Base-by-base conservation (phyloP, 2,329 filamentous ascomycete species). In the Paecilomyces formosus region DNA sequence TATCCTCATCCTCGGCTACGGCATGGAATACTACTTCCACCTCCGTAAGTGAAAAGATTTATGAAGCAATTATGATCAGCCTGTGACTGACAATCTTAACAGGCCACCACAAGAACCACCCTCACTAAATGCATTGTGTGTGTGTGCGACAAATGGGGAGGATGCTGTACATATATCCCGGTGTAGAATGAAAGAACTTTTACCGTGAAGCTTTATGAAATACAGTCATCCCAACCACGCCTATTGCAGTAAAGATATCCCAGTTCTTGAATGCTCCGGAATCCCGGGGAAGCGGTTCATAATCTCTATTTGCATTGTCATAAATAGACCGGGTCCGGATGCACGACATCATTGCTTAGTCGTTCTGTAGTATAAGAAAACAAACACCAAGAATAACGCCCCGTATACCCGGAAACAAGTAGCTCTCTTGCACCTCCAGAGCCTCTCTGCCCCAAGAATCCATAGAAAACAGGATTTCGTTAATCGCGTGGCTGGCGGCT, bases 91-190 rank as follows among this genome's bases (percentile, higher is more conserved):
- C 39, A 8, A 49, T 21, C 49, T 50, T 53, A 63, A 64, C 68
- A 99, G 94, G 94, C 72, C 93, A 99, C 86, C 93, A 97, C 89
- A 99, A 99, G 90, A 97, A 99, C 89, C 95, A 99, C 79, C 90
- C 91, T 71, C 94, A 99, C 84, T 99, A 95, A 82, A 74, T 61
- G 60, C 63, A 59, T 61, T 33, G 45, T 54, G 58, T 60, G 58
- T 59, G 55, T 62, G 58, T 59, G 55, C 62, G 60, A 59, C 57
- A 58, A 62, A 63, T 56, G 57, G 54, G 66, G 66, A 66, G 66
- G 68, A 68, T 65, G 66, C 69, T 76, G 73, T 76, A 76, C 70
- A 76, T 74, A 76, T 70, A 69, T 65, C 66, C 68, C 63, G 62
- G 61, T 63, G 66, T 66, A 71, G 66, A 69, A 66, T 64, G 58